Percentiles rank a stretch among this genome's conserved stretches.
Evolutionary conservation across 176 grass and related monocot genomes (phyloP).

Genomic region (Elymus sibiricus): DNA sequence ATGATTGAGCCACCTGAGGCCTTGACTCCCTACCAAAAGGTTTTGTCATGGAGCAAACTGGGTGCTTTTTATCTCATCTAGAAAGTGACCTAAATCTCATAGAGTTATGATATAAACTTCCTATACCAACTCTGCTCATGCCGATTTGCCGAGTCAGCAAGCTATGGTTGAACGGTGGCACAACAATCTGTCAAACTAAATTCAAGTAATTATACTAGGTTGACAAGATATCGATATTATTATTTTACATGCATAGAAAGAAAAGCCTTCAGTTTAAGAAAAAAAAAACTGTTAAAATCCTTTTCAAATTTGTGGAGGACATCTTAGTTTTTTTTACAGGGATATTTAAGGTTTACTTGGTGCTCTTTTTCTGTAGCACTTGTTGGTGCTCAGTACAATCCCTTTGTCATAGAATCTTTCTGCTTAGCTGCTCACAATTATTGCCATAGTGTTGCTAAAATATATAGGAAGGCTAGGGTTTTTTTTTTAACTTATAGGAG

Average conservation of each 20-base stretch:
- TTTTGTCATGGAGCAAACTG: conserved; percentile 12
- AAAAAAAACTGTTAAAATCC: background rate
- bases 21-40: background rate
- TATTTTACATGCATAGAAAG: background rate
- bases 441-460: background rate
- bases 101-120: background rate
- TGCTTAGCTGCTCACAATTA: background rate
- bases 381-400: background rate
- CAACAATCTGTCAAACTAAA: background rate
- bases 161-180: background rate
- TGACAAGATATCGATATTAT: background rate
- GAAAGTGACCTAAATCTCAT: background rate
- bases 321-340: background rate
- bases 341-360: background rate
- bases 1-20: background rate
- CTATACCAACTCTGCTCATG: background rate
- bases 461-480: background rate
- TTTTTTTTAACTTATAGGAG: background rate
- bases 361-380: background rate
- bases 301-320: background rate
- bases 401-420: background rate
- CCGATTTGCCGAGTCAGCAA: background rate
- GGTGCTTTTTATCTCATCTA: background rate
- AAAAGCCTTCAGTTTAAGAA: background rate
- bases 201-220: background rate